Evolutionary conservation across 2,329 filamentous ascomycete genomes (phyloP).

Genomic region (Verruconis gallopava): DNA sequence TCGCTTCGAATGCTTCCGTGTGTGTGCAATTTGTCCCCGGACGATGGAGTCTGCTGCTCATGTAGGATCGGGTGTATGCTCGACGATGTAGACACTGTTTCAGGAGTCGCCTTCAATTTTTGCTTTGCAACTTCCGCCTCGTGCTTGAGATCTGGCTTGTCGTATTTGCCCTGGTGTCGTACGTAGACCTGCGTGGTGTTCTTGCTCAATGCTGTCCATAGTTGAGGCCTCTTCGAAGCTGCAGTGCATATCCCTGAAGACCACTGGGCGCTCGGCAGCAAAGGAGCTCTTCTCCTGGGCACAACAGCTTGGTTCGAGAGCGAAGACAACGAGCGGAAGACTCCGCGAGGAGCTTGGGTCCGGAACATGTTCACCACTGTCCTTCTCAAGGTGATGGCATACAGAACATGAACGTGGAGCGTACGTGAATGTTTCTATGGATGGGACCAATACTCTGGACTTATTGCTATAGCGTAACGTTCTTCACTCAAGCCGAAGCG

Average conservation of each 20-base stretch:
- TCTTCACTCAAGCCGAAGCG: no score
- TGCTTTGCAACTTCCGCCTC: constrained; percentile 43
- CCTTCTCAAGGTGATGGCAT: no score
- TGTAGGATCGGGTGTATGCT: constrained; percentile 27
- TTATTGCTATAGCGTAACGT: no score
- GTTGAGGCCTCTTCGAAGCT: constrained; percentile 22
- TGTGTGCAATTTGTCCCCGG: constrained; percentile 30
- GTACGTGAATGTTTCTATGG: no score
- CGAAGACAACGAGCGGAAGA: constrained; percentile 3
- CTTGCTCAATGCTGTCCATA: constrained; percentile 29
- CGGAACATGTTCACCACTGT: constrained; percentile 7
- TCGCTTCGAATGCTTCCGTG: constrained; percentile 30
- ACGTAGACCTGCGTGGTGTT: constrained; percentile 1
- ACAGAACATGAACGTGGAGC: no score
- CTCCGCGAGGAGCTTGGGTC: constrained; percentile 1
- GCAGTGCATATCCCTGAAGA: constrained; percentile 31
- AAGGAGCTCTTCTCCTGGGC: not conserved
- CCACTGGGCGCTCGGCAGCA: constrained; percentile 19
- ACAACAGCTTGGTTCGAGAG: not conserved
- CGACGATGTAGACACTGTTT: constrained; percentile 47
- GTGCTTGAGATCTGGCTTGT: constrained; percentile 38
- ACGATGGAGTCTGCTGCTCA: constrained; percentile 19
- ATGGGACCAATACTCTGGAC: no score
- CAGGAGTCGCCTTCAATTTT: constrained; percentile 47
- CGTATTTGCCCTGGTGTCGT: not conserved